Conservation (phyloP, 208 protist genomes). For the Histomonas meleagridis region DNA sequence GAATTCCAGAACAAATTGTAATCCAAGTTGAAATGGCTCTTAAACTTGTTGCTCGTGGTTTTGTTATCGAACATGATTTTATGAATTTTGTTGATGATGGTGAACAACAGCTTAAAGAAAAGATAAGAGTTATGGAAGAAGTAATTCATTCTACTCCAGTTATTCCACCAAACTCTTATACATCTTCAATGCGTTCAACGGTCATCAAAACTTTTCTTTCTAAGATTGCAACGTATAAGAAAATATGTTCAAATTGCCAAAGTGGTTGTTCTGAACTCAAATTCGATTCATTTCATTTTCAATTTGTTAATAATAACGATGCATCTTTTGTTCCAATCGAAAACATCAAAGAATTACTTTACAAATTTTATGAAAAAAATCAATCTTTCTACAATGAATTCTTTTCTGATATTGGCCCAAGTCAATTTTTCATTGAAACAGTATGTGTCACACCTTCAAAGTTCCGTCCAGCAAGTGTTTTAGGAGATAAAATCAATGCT, state of each 20-base stretch:
- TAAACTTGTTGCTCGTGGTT: not conserved
- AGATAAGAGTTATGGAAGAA: not conserved
- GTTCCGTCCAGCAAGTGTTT: not conserved
- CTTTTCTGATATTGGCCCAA: not conserved
- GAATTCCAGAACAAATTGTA: not conserved
- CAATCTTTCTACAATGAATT: conserved; percentile 3
- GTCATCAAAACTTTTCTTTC: not conserved
- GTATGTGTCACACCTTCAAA: conserved; percentile 25
- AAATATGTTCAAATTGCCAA: not conserved
- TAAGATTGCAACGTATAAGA: too few species aligned
- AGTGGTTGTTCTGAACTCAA: not conserved
- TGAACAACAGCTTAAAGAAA: not conserved
- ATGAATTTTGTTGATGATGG: not conserved
- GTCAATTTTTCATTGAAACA: not conserved
- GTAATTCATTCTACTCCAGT: not conserved
- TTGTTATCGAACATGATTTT: not conserved
- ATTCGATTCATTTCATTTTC: not conserved
- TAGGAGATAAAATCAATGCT: conserved; percentile 32
- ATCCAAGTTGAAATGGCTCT: not conserved
- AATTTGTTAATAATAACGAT: not conserved
- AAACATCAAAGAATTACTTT: not conserved
- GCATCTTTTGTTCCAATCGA: not conserved
- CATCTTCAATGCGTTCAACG: not conserved
- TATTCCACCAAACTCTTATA: conserved; percentile 1
- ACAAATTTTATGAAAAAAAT: not conserved